Percentiles rank a stretch among this genome's conserved stretches.
These are phyloP conservation scores for Lentithecium fluviatile DNA, from an alignment of 495 filamentous ascomycete species.

Conservation along the genomic window DNA sequence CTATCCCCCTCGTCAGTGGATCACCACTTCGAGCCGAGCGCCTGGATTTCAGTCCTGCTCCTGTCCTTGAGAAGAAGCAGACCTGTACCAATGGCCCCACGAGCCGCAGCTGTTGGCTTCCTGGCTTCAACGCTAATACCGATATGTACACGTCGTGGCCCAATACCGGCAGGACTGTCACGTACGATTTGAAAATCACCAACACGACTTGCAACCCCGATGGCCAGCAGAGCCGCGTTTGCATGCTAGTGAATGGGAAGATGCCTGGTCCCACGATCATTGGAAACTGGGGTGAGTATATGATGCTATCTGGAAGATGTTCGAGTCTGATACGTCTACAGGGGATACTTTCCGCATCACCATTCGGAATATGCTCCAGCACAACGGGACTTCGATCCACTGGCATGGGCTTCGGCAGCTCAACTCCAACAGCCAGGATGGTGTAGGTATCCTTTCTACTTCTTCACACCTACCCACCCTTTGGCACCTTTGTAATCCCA, in stretches of 20 bases:
- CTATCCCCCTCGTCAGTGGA: conserved; percentile 6
- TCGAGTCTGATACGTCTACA: conserved; percentile 2
- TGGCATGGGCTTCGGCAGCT: conserved; percentile 45
- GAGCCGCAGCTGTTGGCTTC: conserved; percentile 29
- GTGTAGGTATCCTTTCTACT: conserved; percentile 13
- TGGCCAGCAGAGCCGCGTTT: conserved; percentile 20
- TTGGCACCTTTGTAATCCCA: no score
- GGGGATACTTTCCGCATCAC: conserved; percentile 42
- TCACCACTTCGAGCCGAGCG: conserved; percentile 10
- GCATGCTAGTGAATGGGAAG: conserved; percentile 38
- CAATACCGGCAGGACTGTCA: conserved; percentile 25
- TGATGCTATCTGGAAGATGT: background rate
- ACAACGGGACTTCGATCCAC: conserved; percentile 44
- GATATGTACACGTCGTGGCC: conserved; percentile 36
- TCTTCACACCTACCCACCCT: no score
- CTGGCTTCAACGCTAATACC: conserved; percentile 30
- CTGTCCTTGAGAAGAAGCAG: conserved; percentile 13
- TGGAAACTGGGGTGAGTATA: conserved; percentile 38
- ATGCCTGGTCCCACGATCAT: conserved; percentile 39
- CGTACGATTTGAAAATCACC: conserved; percentile 28
- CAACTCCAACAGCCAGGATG: conserved; percentile 37
- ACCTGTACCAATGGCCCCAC: conserved; percentile 33
- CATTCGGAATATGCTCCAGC: conserved; percentile 37
- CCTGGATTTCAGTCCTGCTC: background rate
- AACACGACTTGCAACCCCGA: conserved; percentile 39